These are phyloP conservation scores for Pyrenochaeta sp. DNA, from an alignment of 2,329 filamentous ascomycete species.

Conservation along the genomic window DNA sequence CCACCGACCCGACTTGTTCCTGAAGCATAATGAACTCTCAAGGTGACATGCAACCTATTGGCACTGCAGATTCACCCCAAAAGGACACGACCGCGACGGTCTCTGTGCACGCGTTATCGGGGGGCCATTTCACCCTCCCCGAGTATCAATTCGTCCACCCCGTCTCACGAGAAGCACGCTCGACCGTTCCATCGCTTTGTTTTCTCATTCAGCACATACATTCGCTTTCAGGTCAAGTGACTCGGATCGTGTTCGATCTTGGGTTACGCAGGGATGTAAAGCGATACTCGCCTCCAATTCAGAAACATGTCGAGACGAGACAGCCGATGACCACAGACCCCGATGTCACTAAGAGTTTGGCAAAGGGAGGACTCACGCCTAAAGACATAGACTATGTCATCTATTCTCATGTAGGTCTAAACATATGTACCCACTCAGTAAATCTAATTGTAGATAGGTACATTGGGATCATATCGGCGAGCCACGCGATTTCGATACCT, in stretches of 20 bases:
- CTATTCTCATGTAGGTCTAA: constrained; percentile 48
- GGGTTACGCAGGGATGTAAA: constrained; percentile 57
- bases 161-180: constrained; percentile 52
- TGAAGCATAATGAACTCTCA: too few relatives aligned
- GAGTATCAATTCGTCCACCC: constrained; percentile 58
- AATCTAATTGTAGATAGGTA: constrained; percentile 31
- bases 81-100: constrained; percentile 31
- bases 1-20: too few relatives aligned
- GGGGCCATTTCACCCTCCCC: constrained; percentile 56
- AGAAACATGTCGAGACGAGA: constrained; percentile 56
- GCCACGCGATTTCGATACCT: constrained; percentile 46
- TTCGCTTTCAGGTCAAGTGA: constrained; percentile 40
- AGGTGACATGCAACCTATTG: too few relatives aligned
- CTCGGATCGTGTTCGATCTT: constrained; percentile 62
- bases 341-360: constrained; percentile 50
- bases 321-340: constrained; percentile 53
- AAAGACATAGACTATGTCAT: constrained; percentile 53
- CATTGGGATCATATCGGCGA: constrained; percentile 55
- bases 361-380: constrained; percentile 43
- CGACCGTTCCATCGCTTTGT: constrained; percentile 61
- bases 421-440: neutral
- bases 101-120: constrained; percentile 48
- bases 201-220: constrained; percentile 62
- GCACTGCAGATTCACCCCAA: too few relatives aligned
- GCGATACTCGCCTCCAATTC: constrained; percentile 55